These are phyloP conservation scores for Ophiognomonia clavigignenti-juglandacearum DNA, from an alignment of 2,329 filamentous ascomycete species.

Conservation along the genomic window DNA sequence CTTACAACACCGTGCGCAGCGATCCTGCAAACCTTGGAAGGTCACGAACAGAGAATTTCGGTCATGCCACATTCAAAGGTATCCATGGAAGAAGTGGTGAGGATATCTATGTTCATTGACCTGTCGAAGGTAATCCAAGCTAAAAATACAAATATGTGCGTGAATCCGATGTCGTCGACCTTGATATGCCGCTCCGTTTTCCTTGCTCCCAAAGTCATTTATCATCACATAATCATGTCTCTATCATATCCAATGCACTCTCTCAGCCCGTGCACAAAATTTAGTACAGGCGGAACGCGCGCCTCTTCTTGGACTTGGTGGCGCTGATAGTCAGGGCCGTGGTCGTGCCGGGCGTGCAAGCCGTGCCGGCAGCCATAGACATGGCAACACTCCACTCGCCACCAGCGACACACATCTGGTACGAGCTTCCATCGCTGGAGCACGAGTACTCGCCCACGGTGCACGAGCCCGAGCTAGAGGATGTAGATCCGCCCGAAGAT, in stretches of 20 bases:
- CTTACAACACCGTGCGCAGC: no score
- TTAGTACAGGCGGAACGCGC: constrained; percentile 1
- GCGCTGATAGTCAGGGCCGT: constrained; percentile 20
- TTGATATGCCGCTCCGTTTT: neutral
- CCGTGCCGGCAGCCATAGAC: constrained; percentile 29
- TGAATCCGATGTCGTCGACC: neutral
- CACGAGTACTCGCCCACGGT: constrained; percentile 13
- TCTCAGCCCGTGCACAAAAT: no score
- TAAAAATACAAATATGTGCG: constrained; percentile 6
- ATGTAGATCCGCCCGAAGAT: constrained; percentile 11
- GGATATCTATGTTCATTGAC: neutral
- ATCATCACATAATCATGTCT: neutral
- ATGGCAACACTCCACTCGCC: constrained; percentile 13
- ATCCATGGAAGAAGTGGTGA: neutral
- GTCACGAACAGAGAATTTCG: no score
- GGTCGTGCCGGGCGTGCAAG: constrained; percentile 23
- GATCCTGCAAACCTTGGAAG: no score
- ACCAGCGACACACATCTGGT: constrained; percentile 11
- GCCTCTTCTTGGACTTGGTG: constrained; percentile 5
- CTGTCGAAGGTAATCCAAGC: neutral
- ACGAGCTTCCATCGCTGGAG: constrained; percentile 1
- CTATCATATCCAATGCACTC: neutral
- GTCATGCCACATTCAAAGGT: neutral
- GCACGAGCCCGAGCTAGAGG: constrained; percentile 15
- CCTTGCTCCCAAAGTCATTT: neutral